Conservation (phyloP, 768 basidiomycete species). For the Lactarius pseudohatsudake region DNA sequence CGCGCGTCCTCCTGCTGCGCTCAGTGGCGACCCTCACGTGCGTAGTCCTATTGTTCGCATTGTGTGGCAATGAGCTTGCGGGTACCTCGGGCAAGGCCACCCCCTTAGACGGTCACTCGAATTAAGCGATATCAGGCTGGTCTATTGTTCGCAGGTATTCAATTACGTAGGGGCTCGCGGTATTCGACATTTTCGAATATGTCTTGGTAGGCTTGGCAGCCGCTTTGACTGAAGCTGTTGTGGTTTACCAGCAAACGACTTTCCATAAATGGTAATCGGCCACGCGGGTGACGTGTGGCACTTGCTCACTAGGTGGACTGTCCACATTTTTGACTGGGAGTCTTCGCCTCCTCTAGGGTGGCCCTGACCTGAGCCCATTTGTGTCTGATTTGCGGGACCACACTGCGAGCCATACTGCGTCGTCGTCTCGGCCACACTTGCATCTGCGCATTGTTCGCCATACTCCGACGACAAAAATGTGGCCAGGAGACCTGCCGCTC, state of each 20-base stretch:
- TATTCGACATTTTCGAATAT: background rate
- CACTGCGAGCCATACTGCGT: background rate
- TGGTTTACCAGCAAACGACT: background rate
- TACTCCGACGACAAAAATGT: background rate
- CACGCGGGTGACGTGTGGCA: background rate
- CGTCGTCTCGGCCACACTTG: background rate
- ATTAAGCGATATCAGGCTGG: background rate
- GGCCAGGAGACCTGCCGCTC: background rate
- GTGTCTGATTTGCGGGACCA: background rate
- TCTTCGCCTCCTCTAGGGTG: background rate
- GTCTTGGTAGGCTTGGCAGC: background rate
- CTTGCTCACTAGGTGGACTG: background rate
- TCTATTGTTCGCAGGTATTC: background rate
- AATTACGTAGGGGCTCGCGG: background rate
- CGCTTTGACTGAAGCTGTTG: background rate
- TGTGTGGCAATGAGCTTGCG: background rate
- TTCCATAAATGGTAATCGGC: background rate
- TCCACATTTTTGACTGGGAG: background rate
- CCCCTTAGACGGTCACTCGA: background rate
- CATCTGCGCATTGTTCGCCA: background rate
- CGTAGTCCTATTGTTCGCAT: background rate
- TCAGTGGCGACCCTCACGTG: background rate
- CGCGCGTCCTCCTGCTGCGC: background rate
- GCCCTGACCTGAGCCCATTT: background rate
- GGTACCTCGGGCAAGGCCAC: background rate